Evolutionary conservation across 163 green algal genomes (phyloP), one percentile per base, ranked within the genome.

Genomic region (Coccomyxa subellipsoidea): DNA sequence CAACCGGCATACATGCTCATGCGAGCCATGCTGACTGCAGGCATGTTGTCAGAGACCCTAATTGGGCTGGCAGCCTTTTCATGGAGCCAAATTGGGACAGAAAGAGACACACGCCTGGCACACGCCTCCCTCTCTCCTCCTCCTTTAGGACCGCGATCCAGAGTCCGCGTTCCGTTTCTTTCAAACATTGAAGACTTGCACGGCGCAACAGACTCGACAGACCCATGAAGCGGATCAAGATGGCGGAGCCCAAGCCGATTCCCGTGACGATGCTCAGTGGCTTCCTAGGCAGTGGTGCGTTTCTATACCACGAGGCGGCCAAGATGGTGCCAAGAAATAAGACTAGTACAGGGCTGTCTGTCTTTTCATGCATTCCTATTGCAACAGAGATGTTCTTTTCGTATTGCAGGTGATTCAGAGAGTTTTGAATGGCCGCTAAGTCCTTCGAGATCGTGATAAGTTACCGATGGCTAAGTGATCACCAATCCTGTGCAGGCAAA

Each of bases 401-500:
- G 15, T 39, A 10, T 15, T 39, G 15, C n/a, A 77, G 10, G 25
- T 9, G n/a, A 18, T 18, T 77, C 0, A 76, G 36, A 25, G 1
- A 31, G 38, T 47, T 31, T 27, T 75, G 47, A 4, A 7, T 81
- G n/a, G 54, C n/a, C n/a, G n/a, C n/a, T n/a, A n/a, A 35, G 27
- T 38, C 25, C 27, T 38, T 38, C 35, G 4, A 23, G n/a, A n/a
- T n/a, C n/a, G n/a, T n/a, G 69, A 37, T 36, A 23, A 2, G 69
- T 32, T 47, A 38, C 4, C 78, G 31, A 39, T 40, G 18, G 35
- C 38, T 23, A n/a, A n/a, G n/a, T n/a, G n/a, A n/a, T n/a, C n/a
- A n/a, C n/a, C n/a, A n/a, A n/a, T n/a, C n/a, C 27, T 53, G 47
- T 54, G 75, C 89, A 94, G 95, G 95, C 69, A 98, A 98, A 84